A percentile compares a stretch with the other conserved stretches of the same genome.
phyloP scores from a whole-genome alignment of 371 early-diverging fungal genomes.

The Mucor mucedo region DNA sequence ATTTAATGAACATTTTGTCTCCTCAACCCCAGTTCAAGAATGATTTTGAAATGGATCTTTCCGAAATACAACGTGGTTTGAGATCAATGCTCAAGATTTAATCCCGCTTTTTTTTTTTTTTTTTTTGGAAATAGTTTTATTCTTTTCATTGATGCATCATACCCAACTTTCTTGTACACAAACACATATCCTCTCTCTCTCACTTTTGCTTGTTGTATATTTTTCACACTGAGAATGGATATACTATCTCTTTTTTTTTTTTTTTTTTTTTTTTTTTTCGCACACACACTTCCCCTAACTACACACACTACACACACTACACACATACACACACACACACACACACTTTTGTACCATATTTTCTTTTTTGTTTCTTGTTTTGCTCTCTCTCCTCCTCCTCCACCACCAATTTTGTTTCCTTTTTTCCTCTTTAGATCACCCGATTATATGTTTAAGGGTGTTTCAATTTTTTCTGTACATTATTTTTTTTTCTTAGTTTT shows the following conservation, averaged over 20 bases:
- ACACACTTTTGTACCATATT: slow-evolving; percentile 11
- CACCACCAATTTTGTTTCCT: not conserved
- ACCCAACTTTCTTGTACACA: slow-evolving; percentile 5
- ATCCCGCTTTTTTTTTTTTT: slow-evolving; percentile 12
- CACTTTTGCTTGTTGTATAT: not conserved
- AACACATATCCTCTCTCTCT: not conserved
- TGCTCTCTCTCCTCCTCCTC: not conserved
- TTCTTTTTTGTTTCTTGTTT: not conserved
- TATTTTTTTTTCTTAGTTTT: not conserved
- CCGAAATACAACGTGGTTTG: slow-evolving; percentile 50
- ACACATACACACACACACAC: slow-evolving; percentile 3
- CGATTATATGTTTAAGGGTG: slow-evolving; percentile 23
- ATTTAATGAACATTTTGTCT: slow-evolving; percentile 38
- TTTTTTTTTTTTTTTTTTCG: slow-evolving; percentile 17
- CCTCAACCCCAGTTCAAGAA: slow-evolving; percentile 12
- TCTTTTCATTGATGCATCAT: slow-evolving; percentile 2
- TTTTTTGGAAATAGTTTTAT: not conserved
- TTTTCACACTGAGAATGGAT: not conserved
- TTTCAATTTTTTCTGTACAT: slow-evolving; percentile 1
- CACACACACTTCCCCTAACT: not conserved
- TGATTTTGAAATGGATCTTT: slow-evolving; percentile 31
- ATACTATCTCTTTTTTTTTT: slow-evolving; percentile 5
- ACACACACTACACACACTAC: not conserved
- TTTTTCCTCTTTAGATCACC: not conserved
- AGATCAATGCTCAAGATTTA: slow-evolving; percentile 51